A percentile compares a stretch with the other conserved stretches of the same genome.
Evolutionary conservation across 2,329 filamentous ascomycete genomes (phyloP).

Genomic region (Monosporascus ibericus): DNA sequence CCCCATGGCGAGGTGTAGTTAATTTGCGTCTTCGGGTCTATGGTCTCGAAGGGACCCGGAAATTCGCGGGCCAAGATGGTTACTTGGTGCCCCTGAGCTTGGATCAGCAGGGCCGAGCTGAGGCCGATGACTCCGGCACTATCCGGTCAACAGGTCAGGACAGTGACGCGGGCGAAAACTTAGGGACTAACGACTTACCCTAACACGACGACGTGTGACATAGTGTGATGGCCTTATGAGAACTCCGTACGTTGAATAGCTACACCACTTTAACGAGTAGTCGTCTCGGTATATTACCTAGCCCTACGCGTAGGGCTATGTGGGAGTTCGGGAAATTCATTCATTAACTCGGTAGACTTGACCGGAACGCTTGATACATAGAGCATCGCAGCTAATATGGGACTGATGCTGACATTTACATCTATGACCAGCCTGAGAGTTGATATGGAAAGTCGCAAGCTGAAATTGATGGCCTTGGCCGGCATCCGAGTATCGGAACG

Average conservation of each 20-base stretch:
- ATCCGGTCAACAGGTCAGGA: neutral
- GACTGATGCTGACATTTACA: too few relatives aligned
- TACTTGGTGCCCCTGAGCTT: conserved; percentile 32
- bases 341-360: too few relatives aligned
- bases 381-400: too few relatives aligned
- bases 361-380: too few relatives aligned
- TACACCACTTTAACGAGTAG: too few relatives aligned
- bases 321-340: too few relatives aligned
- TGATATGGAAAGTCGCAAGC: too few relatives aligned
- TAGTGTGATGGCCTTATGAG: neutral
- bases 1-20: conserved; percentile 54
- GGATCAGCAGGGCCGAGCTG: conserved; percentile 40
- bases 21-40: conserved; percentile 33
- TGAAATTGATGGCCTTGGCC: too few relatives aligned
- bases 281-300: neutral
- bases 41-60: conserved; percentile 39
- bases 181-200: conserved; percentile 12
- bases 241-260: too few relatives aligned
- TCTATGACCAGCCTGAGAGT: too few relatives aligned
- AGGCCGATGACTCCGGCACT: conserved; percentile 51
- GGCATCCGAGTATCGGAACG: too few relatives aligned
- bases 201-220: conserved; percentile 21
- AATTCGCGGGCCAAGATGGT: conserved; percentile 41
- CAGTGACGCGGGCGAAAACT: neutral
- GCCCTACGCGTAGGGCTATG: neutral